phyloP scores from a whole-genome alignment of 495 filamentous ascomycete species.

The Bryoglossum gracile region DNA sequence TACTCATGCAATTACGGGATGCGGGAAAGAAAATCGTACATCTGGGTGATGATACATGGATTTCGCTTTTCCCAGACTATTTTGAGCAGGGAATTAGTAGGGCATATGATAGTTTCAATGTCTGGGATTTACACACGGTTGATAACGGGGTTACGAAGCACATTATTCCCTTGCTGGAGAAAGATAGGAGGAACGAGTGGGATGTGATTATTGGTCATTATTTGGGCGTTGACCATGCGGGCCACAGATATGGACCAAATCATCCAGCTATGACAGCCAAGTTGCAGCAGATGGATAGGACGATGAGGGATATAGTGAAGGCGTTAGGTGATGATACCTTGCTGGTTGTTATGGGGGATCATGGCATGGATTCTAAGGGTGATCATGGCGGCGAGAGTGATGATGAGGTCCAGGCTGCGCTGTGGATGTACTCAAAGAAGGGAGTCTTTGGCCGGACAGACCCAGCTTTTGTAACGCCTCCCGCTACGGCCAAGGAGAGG shows the following conservation, averaged over 20 bases:
- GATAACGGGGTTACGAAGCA: slow-evolving; percentile 95
- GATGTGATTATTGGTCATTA: slow-evolving; percentile 90
- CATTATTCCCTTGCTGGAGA: slow-evolving; percentile 69
- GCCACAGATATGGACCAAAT: slow-evolving; percentile 90
- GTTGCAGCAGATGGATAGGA: slow-evolving; percentile 80
- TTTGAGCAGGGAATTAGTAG: slow-evolving; percentile 78
- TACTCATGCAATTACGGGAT: slow-evolving; percentile 73
- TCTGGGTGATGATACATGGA: slow-evolving; percentile 95
- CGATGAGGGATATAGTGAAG: slow-evolving; percentile 64
- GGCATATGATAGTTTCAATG: slow-evolving; percentile 94
- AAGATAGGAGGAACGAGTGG: slow-evolving; percentile 62
- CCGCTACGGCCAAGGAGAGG: slow-evolving; percentile 65
- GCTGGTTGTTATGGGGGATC: slow-evolving; percentile 93
- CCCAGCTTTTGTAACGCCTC: slow-evolving; percentile 52
- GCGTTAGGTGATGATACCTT: slow-evolving; percentile 77
- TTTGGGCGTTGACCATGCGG: slow-evolving; percentile 94
- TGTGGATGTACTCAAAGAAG: slow-evolving; percentile 97
- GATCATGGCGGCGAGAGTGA: slow-evolving; percentile 96
- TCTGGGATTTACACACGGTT: slow-evolving; percentile 95
- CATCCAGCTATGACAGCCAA: slow-evolving; percentile 89
- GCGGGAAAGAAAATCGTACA: slow-evolving; percentile 84
- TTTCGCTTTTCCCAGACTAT: slow-evolving; percentile 80
- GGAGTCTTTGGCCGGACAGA: slow-evolving; percentile 71
- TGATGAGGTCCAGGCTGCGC: slow-evolving; percentile 85
- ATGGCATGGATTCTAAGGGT: slow-evolving; percentile 96